These are phyloP conservation scores for Albugo laibachii DNA, from an alignment of 352 stramenopile genomes.

Conservation along the genomic window DNA sequence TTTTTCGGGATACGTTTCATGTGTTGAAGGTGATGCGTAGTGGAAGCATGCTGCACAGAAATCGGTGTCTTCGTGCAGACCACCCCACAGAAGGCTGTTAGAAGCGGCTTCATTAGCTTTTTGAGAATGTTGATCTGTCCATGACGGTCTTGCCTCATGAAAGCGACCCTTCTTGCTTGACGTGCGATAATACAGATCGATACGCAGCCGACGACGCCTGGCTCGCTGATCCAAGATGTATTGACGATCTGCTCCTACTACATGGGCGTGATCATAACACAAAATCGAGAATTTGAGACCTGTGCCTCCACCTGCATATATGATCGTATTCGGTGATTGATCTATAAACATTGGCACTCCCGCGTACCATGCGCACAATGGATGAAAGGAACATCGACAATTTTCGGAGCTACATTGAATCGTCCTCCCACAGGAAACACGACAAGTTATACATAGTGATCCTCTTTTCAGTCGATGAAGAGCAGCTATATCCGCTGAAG, in stretches of 20 bases:
- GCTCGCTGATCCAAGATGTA: background rate
- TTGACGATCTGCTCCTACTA: background rate
- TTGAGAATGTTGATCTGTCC: constrained; percentile 16
- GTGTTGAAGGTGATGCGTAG: constrained; percentile 24
- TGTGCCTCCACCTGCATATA: constrained; percentile 53
- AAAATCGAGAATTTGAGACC: constrained; percentile 49
- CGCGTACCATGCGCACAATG: constrained; percentile 73
- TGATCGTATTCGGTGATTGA: constrained; percentile 20
- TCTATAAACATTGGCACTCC: constrained; percentile 51
- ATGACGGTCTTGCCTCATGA: constrained; percentile 16
- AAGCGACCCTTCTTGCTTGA: background rate
- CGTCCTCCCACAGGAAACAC: constrained; percentile 52
- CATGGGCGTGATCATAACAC: constrained; percentile 10
- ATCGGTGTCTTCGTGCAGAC: constrained; percentile 23
- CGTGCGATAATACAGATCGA: background rate
- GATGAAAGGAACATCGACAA: constrained; percentile 52
- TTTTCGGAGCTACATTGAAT: constrained; percentile 34
- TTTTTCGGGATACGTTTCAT: constrained; percentile 9
- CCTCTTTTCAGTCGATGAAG: constrained; percentile 6
- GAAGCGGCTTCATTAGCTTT: constrained; percentile 30
- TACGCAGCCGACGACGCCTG: background rate
- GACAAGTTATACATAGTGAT: constrained; percentile 44
- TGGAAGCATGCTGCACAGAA: constrained; percentile 64
- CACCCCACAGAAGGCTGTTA: constrained; percentile 29
- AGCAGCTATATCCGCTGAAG: background rate